Base-by-base conservation (phyloP, 208 protist species). In the Balamuthia mandrillaris region DNA sequence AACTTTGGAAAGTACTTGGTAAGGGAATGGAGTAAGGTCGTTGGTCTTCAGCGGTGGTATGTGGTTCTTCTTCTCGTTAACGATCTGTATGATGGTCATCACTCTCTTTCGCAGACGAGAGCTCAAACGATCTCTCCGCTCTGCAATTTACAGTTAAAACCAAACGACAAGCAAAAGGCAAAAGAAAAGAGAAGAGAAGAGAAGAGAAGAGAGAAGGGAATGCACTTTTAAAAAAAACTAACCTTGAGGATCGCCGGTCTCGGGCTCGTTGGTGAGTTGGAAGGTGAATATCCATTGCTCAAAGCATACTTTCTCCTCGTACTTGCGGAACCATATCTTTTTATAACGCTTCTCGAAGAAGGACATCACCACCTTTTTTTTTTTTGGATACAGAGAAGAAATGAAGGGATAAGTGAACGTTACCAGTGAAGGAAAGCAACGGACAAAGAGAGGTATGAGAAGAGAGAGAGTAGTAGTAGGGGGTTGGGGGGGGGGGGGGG, bases 21-120 rank as follows among this genome's bases (percentile, higher is more conserved):
- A 78, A 16, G 68, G 68, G 68, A 78, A 75, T n/a, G 66, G 68
- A 33, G 58, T 78, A 33, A 78, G 45, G 27, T 78, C 68, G 41
- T 12, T 35, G 41, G 45, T 14, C 41, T 78, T 78, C 45, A 78
- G 68, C 16, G 68, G 68, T n/a, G n/a, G n/a, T 9, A 78, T 78
- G 47, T 78, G 68, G 31, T 78, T 78, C 68, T 78, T 42, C 47
- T 78, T 78, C 41, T 78, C 68, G 47, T 78, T 78, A 6, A 78
- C 68, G 21, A 58, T 78, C 47, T 78, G 68, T 1, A 78, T n/a
- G 29, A 78, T 58, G 68, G 37, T 31, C 47, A 78, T 78, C 24
- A 78, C 41, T 12, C 68, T 42, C 31, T 78, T 49, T 21, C 68
- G 1, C n/a, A 78, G 27, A 42, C 58, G 45, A 24, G 52, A 60